These are phyloP conservation scores for Metschnikowia rubicola DNA, from an alignment of 805 yeast species.

Conservation along the genomic window DNA sequence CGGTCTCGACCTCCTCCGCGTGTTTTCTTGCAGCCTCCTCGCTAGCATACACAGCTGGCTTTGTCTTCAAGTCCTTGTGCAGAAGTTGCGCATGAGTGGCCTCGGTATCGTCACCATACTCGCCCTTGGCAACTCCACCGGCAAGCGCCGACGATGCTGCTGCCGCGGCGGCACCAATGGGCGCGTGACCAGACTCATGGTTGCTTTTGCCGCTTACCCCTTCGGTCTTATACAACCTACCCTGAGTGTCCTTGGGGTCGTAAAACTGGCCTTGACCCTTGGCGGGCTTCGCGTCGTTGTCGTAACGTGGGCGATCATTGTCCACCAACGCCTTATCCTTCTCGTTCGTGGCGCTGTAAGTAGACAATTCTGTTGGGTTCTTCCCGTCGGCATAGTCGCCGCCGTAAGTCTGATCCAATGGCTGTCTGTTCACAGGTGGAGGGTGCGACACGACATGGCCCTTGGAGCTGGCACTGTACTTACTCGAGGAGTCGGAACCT, in stretches of 20 bases:
- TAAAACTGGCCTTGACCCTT: slow-evolving; percentile 32
- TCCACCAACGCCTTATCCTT: slow-evolving; percentile 9
- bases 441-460: slow-evolving; percentile 32
- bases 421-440: slow-evolving; percentile 26
- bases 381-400: slow-evolving; percentile 36
- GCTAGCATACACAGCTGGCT: slow-evolving; percentile 20
- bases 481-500: slow-evolving; percentile 1
- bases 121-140: slow-evolving; percentile 15
- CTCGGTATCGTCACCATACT: slow-evolving; percentile 18
- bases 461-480: slow-evolving; percentile 8
- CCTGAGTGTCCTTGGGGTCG: slow-evolving; percentile 37
- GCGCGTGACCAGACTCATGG: neutral
- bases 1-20: slow-evolving; percentile 14
- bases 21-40: slow-evolving; percentile 13
- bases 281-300: slow-evolving; percentile 26
- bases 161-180: slow-evolving; percentile 12
- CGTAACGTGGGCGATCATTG: slow-evolving; percentile 27
- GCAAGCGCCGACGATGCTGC: slow-evolving; percentile 11
- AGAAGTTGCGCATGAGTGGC: slow-evolving; percentile 23
- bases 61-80: slow-evolving; percentile 21
- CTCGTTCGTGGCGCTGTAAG: neutral
- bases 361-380: slow-evolving; percentile 25
- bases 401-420: slow-evolving; percentile 26
- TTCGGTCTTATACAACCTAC: slow-evolving; percentile 23
- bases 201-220: neutral